Evolutionary conservation across 2,329 filamentous ascomycete species (phyloP), one percentile per base, ranked within the genome.

Genomic region (Fusarium sp.): DNA sequence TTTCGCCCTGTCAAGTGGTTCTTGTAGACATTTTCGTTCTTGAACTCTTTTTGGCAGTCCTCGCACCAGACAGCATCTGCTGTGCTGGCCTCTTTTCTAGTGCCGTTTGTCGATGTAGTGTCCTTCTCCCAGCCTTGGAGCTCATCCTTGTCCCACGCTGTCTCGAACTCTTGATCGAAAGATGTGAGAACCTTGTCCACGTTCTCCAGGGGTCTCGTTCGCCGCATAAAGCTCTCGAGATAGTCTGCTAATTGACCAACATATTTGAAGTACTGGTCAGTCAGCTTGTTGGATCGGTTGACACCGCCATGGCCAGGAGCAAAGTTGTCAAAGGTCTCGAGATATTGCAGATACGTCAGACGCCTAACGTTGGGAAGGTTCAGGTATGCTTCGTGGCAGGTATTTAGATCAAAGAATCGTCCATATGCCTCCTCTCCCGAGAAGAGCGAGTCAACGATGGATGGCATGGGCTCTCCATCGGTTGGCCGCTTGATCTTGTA

Each of bases 341-440:
- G 89, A 75, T 97, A 99, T 84, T 98, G 95, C 51, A 98, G 85
- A 77, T 99, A 99, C 15, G 90, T 92, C 43, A 96, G 83, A 56
- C 95, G 89, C 81, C 97, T 97, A 18, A 95, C 90, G 55, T 92
- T 91, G 3, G 94, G 92, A 9, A 99, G 86, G 77, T 99, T 99
- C 65, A 98, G 87, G 78, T 94, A 99, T 13, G 92, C 87, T 77
- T 98, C 95, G 80, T 98, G 95, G 72, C 91, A 89, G 40, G 86
- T 88, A 16, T 92, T 95, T 48, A 99, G 83, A 79, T 99, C 96
- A 76, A 99, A 93, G 81, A 94, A 99, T 73, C 94, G 92, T 44
- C 96, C 96, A 76, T 92, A 98, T 0, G 92, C 92, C 80, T 99
- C 96, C 81, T 99, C 97, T 66, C 96, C 96, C 0, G 94, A 97